Percentiles rank a stretch among this genome's conserved stretches.
Conservation (phyloP, 495 filamentous ascomycete species). For the Penicillium chermesinum region DNA sequence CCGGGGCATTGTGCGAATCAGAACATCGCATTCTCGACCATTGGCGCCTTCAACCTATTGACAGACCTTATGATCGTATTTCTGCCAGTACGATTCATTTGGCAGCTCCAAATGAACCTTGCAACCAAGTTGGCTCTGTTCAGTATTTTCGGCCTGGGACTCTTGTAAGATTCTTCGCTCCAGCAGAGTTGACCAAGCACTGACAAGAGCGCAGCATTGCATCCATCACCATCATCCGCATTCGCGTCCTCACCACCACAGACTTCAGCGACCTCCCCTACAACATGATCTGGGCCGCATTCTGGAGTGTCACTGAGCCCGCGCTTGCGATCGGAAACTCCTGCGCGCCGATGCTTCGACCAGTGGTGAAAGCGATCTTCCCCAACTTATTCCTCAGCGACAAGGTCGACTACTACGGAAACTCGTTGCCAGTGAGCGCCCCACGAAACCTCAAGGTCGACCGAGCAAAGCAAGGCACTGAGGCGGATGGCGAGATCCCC, state of each 20-base stretch:
- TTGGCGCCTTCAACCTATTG: constrained; percentile 29
- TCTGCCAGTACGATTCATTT: constrained; percentile 38
- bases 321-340: constrained; percentile 17
- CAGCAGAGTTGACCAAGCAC: background rate
- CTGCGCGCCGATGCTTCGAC: constrained; percentile 24
- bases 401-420: too few species aligned
- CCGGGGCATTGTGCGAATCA: constrained; percentile 17
- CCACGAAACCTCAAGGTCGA: too few species aligned
- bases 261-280: constrained; percentile 18
- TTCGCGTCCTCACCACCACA: constrained; percentile 17
- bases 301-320: constrained; percentile 22
- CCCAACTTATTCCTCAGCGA: too few species aligned
- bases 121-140: constrained; percentile 19
- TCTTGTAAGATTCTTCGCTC: constrained; percentile 16
- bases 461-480: too few species aligned
- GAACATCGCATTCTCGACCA: constrained; percentile 22
- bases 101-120: constrained; percentile 26
- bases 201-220: constrained; percentile 12
- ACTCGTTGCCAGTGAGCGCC: too few species aligned
- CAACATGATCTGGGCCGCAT: constrained; percentile 25
- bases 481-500: too few species aligned
- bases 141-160: constrained; percentile 16
- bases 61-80: constrained; percentile 40
- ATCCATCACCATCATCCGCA: constrained; percentile 22
- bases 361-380: constrained; percentile 15